Evolutionary conservation across 306 rosid genomes (phyloP).

Genomic region (Pueraria montana): DNA sequence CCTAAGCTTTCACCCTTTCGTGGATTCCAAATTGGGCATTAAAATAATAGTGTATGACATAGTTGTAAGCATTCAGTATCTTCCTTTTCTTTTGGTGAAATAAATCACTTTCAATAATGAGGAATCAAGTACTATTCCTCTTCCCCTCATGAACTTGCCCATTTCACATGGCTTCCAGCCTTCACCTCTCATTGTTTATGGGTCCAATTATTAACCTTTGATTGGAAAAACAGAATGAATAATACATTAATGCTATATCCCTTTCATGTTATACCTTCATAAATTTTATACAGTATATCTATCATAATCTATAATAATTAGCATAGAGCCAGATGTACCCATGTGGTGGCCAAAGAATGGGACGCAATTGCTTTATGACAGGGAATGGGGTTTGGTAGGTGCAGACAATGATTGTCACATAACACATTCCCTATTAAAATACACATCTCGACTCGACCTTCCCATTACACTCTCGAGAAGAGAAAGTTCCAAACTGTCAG

Average conservation of each 20-base stretch:
- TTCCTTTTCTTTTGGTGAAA: slow-evolving; percentile 39
- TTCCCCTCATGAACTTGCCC: slow-evolving; percentile 52
- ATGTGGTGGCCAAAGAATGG: slow-evolving; percentile 65
- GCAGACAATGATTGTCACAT: slow-evolving; percentile 63
- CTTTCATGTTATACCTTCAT: slow-evolving; percentile 34
- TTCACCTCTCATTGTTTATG: slow-evolving; percentile 48
- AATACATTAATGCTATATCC: slow-evolving; percentile 43
- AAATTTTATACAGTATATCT: slow-evolving; percentile 15
- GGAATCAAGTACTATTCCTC: slow-evolving; percentile 49
- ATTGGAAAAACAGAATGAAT: slow-evolving; percentile 43
- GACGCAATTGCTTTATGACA: slow-evolving; percentile 52
- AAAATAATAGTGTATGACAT: slow-evolving; percentile 47
- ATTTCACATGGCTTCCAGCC: slow-evolving; percentile 85
- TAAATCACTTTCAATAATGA: slow-evolving; percentile 55
- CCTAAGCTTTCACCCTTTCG: slow-evolving; percentile 54
- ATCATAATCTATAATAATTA: slow-evolving; percentile 39
- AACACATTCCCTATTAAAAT: slow-evolving; percentile 57
- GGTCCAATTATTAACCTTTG: slow-evolving; percentile 61
- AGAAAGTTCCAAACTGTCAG: slow-evolving; percentile 65
- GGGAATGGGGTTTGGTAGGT: slow-evolving; percentile 62
- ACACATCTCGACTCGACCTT: slow-evolving; percentile 24
- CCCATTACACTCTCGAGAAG: slow-evolving; percentile 6
- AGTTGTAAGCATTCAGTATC: slow-evolving; percentile 44
- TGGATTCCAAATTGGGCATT: slow-evolving; percentile 56
- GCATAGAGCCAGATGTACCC: slow-evolving; percentile 70